Conservation (phyloP, 179 eudicot genomes). For the Drosera spatulata region DNA sequence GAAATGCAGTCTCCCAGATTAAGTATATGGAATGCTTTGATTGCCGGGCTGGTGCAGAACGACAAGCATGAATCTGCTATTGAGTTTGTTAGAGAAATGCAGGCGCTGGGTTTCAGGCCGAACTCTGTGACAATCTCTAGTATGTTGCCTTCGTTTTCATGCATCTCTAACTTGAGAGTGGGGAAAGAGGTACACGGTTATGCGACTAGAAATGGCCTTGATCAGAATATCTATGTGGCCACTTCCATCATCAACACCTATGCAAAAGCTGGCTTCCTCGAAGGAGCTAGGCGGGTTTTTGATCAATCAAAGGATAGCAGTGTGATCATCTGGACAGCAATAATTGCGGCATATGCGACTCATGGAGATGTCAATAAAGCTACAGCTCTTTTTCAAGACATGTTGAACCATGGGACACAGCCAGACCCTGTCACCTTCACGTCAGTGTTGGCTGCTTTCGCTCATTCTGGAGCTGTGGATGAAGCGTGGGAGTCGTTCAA, state of each 20-base stretch:
- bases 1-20: constrained; percentile 33
- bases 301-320: constrained; percentile 32
- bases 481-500: constrained; percentile 34
- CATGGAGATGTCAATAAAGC: constrained; percentile 39
- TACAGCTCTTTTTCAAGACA: constrained; percentile 26
- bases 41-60: constrained; percentile 53
- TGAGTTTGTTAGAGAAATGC: constrained; percentile 40
- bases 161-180: constrained; percentile 29
- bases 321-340: constrained; percentile 57
- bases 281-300: constrained; percentile 37
- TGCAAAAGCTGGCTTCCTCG: constrained; percentile 44
- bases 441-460: constrained; percentile 47
- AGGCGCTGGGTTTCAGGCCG: constrained; percentile 26
- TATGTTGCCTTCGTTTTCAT: constrained; percentile 43
- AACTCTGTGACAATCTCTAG: constrained; percentile 51
- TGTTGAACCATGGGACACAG: constrained; percentile 26
- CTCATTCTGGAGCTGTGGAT: constrained; percentile 37
- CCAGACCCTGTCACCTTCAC: constrained; percentile 60
- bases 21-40: constrained; percentile 57
- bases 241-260: constrained; percentile 49
- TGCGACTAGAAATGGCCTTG: constrained; percentile 33
- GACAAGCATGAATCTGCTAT: constrained; percentile 25
- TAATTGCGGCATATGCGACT: constrained; percentile 44
- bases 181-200: constrained; percentile 51
- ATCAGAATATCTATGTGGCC: constrained; percentile 35